Evolutionary conservation across 345 rosid genomes (phyloP), one percentile per base, ranked within the genome.

Genomic region (Populus nigra): DNA sequence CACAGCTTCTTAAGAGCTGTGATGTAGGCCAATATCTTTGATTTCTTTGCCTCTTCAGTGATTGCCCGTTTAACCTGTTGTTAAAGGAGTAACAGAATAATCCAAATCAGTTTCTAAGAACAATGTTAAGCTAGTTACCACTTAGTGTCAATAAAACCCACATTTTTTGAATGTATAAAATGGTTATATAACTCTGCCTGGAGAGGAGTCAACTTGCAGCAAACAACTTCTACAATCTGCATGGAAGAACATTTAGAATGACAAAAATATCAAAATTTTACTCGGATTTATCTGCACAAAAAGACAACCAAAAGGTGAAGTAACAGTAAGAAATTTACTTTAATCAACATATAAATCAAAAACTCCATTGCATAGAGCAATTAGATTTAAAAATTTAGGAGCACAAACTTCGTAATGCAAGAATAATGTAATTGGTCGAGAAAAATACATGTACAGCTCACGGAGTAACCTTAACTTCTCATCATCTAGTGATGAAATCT

Each of bases 1-100:
- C 99, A 93, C 77, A 96, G 96, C 93, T 96, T 96, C 89, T 96
- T 96, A 67, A 96, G 99, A 82, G 97, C 98, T 72, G 99, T 96
- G 73, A 96, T 93, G 84, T 92, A 93, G 72, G 98, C 99, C 88
- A 96, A 87, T 72, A 96, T 94, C 89, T 88, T 93, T n/a, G 97
- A 88, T 79, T 90, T 88, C 83, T 93, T 96, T 83, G 86, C 76
- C 81, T 92, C 96, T 76, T 92, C 98, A 38, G 88, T 84, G 61
- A 96, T 89, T 74, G 91, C 98, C 73, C 83, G 86, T 83, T 93
- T 92, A 77, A 96, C 94, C 99, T 96, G 91, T 71, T 78, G 65
- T 72, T 50, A 50, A 71, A 55, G 75, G 72, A 70, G 69, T 67
- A 77, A 57, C 50, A 69, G 2, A 17, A 50, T 50, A 50, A 17